phyloP scores from a whole-genome alignment of 768 basidiomycete species.

The Fomitopsis serialis region DNA sequence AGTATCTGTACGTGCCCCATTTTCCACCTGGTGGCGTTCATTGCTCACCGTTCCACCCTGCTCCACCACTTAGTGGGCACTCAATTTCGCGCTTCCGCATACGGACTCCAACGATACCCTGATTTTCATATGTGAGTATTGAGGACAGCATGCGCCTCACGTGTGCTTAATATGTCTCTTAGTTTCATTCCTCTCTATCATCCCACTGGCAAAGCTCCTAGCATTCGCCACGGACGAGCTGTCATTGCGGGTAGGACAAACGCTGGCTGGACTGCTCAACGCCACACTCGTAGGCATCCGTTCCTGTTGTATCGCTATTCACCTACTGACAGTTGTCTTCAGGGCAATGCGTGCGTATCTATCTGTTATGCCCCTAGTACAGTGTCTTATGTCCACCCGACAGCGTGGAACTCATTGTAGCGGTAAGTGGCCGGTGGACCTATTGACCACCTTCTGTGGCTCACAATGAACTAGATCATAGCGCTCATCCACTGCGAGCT shows the following conservation, averaged over 20 bases:
- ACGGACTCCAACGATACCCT: conserved; percentile 44
- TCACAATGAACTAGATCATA: conserved; percentile 32
- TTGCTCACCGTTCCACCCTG: background rate
- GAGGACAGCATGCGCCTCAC: too few relatives aligned
- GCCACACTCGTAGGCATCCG: conserved; percentile 62
- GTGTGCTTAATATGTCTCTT: background rate
- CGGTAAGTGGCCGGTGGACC: conserved; percentile 21
- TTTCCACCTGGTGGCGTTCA: background rate
- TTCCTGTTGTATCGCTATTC: background rate
- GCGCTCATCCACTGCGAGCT: conserved; percentile 41
- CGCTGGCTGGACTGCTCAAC: conserved; percentile 78
- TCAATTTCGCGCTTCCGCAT: conserved; percentile 52
- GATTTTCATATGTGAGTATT: conserved; percentile 58
- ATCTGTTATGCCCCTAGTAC: background rate
- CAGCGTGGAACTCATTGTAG: conserved; percentile 39
- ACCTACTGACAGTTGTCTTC: background rate
- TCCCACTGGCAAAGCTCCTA: conserved; percentile 81
- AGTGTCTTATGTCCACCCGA: background rate
- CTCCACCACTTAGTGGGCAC: conserved; percentile 75
- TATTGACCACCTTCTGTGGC: background rate
- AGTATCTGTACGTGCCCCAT: conserved; percentile 45
- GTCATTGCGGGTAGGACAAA: conserved; percentile 77
- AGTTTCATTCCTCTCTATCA: conserved; percentile 79
- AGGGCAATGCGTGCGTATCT: conserved; percentile 26
- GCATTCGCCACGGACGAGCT: conserved; percentile 86